Evolutionary conservation across 768 basidiomycete genomes (phyloP), one percentile per base, ranked within the genome.

Genomic region (Psilocybe tampanensis): DNA sequence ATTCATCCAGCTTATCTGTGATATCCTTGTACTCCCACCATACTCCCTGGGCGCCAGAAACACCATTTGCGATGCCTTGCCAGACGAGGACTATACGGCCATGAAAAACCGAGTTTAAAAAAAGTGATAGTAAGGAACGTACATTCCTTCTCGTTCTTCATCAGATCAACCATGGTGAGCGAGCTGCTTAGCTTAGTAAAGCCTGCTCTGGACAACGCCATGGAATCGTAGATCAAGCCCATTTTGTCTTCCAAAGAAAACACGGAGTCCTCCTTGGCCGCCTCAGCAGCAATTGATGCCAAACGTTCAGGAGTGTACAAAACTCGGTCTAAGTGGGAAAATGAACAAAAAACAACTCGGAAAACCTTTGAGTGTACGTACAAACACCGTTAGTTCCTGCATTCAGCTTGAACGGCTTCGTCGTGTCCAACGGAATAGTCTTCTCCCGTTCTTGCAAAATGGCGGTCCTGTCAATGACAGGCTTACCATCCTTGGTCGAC

Each of bases 331-430:
- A 54, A 8, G 58, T 19, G 53, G 51, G 62, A 60, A 39, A 39
- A 13, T 29, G 26, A 48, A 54, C 23, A 55, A 18, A 7, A 23
- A 19, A 29, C 45, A 32, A 7, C n/a, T 44, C 55, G 47, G 49
- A 19, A 44, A 18, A 59, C 53, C 9, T 3, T 7, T 4, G 18
- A 8, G n/a, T 11, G 3, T 12, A 79, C 93, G 60, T 63, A 93
- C 93, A 98, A 63, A 96, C 91, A 57, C 95, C 94, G 49, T 83
- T 83, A 0, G 94, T 95, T 41, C 88, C 88, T 2, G 89, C 89
- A 68, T 98, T 98, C 59, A 98, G 75, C 74, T 98, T 98, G 81
- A 88, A 98, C 5, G 85, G 77, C 66, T 82, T 85, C 69, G 73
- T 84, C 12, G 86, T 90, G 69, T 93, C 88, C n/a, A 98, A 63